Evolutionary conservation across 225 moss, liverwort and hornwort species (phyloP), one percentile per base, ranked within the genome.

Genomic region (Polytrichum formosum): DNA sequence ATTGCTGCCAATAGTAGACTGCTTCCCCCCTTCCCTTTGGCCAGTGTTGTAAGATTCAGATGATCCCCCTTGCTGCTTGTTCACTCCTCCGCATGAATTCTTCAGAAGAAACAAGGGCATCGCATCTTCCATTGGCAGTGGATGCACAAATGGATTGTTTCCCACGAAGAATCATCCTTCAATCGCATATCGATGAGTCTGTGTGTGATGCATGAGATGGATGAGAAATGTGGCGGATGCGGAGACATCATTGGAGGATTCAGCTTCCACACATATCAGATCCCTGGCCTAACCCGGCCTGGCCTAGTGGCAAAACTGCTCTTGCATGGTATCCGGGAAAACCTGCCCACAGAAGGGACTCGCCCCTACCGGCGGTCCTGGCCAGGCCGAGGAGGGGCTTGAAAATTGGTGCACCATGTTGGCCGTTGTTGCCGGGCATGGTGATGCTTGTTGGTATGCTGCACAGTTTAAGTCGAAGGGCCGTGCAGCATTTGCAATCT

Each of bases 221-320:
- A 28, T 46, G 28, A 31, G 54, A 64, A 9, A 56, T 54, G 33
- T n/a, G 55, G 6, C 33, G 21, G 65, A 18, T 18, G 18, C 18
- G 6, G 10, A 6, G 28, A 37, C 54, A 65, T 17, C 66, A 33
- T 61, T 54, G 17, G 54, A 53, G 68, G 63, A 22, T 6, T 17
- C 13, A 46, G 46, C 13, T 46, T 46, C 46, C 13, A 13, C 2
- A 16, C 46, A 16, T 60, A 21, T 5, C 53, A 13, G 46, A 16
- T 46, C 46, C 46, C 46, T 46, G 35, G 26, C 23, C 23, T 23
- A 23, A 7, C 33, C 33, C 1, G 33, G 7, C 35, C 35, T 35
- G 9, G 46, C 26, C 69, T 76, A 87, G 78, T 87, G 83, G 67
- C 86, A 87, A 81, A 83, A 87, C 78, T 87, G 86, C 80, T 87